A percentile compares a stretch with the other conserved stretches of the same genome.
These are phyloP conservation scores for Fraxinus anomala DNA, from an alignment of 257 asterid genomes.

Conservation along the genomic window DNA sequence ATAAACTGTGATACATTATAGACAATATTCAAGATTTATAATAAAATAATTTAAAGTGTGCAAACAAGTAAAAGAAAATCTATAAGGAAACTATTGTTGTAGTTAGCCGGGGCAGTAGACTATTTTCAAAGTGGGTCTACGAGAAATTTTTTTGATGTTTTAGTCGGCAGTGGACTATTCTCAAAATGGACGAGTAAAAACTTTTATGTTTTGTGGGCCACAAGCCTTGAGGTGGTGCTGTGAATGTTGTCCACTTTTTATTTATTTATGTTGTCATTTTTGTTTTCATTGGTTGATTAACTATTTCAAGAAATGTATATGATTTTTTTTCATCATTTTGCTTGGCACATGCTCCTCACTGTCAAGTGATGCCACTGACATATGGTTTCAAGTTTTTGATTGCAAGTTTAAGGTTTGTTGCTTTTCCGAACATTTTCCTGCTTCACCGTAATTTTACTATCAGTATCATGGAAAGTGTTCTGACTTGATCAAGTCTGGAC, in stretches of 20 bases:
- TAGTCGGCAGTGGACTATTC: too few species aligned
- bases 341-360: neutral
- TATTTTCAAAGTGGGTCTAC: too few species aligned
- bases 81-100: too few species aligned
- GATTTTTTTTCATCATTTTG: neutral
- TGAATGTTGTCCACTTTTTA: neutral
- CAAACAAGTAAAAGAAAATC: too few species aligned
- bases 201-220: too few species aligned
- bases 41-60: too few species aligned
- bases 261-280: neutral
- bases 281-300: neutral
- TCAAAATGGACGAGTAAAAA: too few species aligned
- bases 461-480: neutral
- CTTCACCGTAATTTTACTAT: neutral
- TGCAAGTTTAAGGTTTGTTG: neutral
- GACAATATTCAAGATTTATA: too few species aligned
- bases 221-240: too few species aligned
- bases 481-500: neutral
- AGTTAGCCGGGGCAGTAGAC: too few species aligned
- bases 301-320: neutral
- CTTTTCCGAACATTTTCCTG: neutral
- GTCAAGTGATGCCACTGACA: neutral
- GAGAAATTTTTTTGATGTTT: too few species aligned
- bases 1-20: too few species aligned
- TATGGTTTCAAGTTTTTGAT: neutral